Conservation (phyloP, 441 rosid genomes). For the Viola pubescens region DNA sequence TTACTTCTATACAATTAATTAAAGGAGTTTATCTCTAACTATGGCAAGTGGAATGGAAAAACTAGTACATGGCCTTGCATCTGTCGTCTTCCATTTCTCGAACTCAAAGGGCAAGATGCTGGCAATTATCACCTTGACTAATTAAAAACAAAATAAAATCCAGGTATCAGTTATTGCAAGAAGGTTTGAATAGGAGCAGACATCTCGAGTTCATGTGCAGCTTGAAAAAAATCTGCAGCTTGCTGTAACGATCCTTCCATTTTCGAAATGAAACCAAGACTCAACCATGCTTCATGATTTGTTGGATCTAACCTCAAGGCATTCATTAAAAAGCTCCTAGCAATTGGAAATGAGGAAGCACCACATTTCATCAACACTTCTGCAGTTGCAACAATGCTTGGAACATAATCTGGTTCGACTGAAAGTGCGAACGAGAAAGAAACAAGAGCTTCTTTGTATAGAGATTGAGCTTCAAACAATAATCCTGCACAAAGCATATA, state of each 20-base stretch:
- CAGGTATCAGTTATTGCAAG: slow-evolving; percentile 15
- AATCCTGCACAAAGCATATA: slow-evolving; percentile 38
- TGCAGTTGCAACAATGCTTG: slow-evolving; percentile 72
- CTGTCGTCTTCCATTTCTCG: no score
- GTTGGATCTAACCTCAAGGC: slow-evolving; percentile 71
- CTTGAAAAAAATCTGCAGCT: slow-evolving; percentile 93
- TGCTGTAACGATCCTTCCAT: slow-evolving; percentile 69
- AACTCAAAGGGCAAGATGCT: no score
- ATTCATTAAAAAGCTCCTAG: slow-evolving; percentile 76
- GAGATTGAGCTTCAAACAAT: slow-evolving; percentile 54
- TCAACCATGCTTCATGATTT: slow-evolving; percentile 71
- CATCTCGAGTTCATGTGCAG: slow-evolving; percentile 72
- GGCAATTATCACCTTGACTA: neutral
- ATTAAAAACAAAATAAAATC: neutral
- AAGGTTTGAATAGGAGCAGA: slow-evolving; percentile 73
- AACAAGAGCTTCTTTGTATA: slow-evolving; percentile 63
- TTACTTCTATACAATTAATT: no score
- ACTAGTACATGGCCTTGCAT: no score
- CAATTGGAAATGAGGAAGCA: slow-evolving; percentile 43
- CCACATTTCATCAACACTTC: slow-evolving; percentile 59
- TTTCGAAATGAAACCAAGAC: slow-evolving; percentile 69
- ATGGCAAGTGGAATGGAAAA: no score
- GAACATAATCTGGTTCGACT: slow-evolving; percentile 70
- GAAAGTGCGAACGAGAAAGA: slow-evolving; percentile 63
- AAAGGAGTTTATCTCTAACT: no score